Conservation (phyloP, 352 stramenopile genomes). For the Globisporangium perplexum region DNA sequence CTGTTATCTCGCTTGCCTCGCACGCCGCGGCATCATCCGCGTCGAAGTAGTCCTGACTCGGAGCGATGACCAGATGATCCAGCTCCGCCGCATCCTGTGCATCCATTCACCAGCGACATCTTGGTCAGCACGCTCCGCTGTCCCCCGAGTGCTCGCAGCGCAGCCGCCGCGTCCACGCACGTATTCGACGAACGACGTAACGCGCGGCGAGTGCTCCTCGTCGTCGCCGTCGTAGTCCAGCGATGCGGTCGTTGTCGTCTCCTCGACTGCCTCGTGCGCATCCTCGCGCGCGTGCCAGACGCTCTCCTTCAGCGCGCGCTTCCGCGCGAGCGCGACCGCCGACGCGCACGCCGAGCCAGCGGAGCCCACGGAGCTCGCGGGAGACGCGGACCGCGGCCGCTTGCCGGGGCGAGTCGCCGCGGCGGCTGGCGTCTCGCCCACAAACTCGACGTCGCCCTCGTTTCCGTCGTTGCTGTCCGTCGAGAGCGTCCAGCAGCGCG, state of each 20-base stretch:
- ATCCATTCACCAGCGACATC: not conserved
- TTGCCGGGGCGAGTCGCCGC: constrained; percentile 1
- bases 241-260: not conserved
- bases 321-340: constrained; percentile 8
- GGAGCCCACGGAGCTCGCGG: constrained; percentile 5
- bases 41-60: constrained; percentile 18
- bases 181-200: constrained; percentile 15
- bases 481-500: not conserved
- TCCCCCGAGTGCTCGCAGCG: no score
- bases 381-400: constrained; percentile 1
- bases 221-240: constrained; percentile 8
- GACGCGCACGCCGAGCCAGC: constrained; percentile 8
- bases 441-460: not conserved
- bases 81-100: constrained; percentile 14
- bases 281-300: not conserved
- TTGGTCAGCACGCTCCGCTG: not conserved
- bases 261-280: not conserved
- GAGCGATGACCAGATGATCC: constrained; percentile 8
- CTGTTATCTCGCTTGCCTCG: no score
- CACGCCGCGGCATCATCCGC: constrained; percentile 1
- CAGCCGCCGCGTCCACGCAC: constrained; percentile 4
- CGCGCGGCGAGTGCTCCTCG: constrained; percentile 3
- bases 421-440: constrained; percentile 3
- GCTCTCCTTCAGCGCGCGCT: constrained; percentile 11
- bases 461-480: not conserved